A percentile compares a stretch with the other conserved stretches of the same genome.
These are phyloP conservation scores for Tetracladium marchalianum DNA, from an alignment of 495 filamentous ascomycete species.

Conservation along the genomic window DNA sequence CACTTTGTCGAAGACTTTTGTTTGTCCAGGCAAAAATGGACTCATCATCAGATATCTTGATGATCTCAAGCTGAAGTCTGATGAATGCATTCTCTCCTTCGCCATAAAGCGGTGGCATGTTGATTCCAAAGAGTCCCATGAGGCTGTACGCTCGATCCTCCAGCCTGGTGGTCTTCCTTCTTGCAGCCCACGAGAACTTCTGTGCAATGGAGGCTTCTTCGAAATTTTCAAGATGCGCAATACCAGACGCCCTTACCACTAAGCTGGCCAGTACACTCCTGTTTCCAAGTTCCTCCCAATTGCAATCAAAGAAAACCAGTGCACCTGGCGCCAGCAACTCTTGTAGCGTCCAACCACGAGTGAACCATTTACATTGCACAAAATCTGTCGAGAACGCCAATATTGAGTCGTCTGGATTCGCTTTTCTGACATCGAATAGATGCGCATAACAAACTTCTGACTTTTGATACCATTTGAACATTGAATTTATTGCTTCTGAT, in stretches of 20 bases:
- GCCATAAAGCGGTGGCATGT: constrained; percentile 22
- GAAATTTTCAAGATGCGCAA: neutral
- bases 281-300: neutral
- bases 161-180: constrained; percentile 10
- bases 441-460: constrained; percentile 13
- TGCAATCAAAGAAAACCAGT: neutral
- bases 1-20: no score
- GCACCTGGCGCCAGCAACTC: constrained; percentile 18
- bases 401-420: constrained; percentile 9
- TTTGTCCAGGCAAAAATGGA: constrained; percentile 19
- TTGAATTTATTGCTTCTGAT: constrained; percentile 28
- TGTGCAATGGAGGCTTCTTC: constrained; percentile 3
- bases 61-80: constrained; percentile 20
- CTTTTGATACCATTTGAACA: constrained; percentile 22
- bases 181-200: constrained; percentile 19
- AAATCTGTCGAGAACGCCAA: constrained; percentile 18
- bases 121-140: constrained; percentile 17
- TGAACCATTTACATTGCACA: constrained; percentile 19
- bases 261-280: neutral
- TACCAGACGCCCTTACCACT: neutral
- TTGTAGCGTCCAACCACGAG: constrained; percentile 7
- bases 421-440: constrained; percentile 3
- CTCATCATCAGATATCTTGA: constrained; percentile 16
- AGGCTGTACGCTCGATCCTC: constrained; percentile 21
- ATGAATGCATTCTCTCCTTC: constrained; percentile 19